phyloP scores from a whole-genome alignment of 306 rosid species.

The Cicer judaicum region DNA sequence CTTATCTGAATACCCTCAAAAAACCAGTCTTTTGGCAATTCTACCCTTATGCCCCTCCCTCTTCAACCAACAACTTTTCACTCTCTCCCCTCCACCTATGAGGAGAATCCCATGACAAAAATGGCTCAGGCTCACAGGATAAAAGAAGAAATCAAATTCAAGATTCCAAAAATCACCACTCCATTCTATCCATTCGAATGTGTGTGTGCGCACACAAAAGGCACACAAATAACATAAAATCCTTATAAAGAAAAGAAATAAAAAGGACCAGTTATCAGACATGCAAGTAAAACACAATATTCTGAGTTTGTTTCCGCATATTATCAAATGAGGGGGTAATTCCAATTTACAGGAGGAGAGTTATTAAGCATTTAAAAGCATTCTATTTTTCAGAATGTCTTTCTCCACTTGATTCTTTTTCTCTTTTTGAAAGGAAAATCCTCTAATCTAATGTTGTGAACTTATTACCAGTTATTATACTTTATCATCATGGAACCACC shows the following conservation, averaged over 20 bases:
- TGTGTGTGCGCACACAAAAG: background rate
- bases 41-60: too few relatives aligned
- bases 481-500: constrained; percentile 99
- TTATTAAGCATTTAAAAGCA: constrained; percentile 57
- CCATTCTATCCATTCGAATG: constrained; percentile 27
- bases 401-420: constrained; percentile 48
- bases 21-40: too few relatives aligned
- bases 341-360: constrained; percentile 74
- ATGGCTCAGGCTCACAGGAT: too few relatives aligned
- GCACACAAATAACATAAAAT: background rate
- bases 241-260: constrained; percentile 22
- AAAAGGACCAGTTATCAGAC: constrained; percentile 36
- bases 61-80: too few relatives aligned
- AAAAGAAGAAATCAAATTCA: too few relatives aligned
- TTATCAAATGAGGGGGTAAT: constrained; percentile 49
- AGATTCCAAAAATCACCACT: too few relatives aligned
- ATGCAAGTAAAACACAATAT: constrained; percentile 47
- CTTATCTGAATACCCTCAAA: too few relatives aligned
- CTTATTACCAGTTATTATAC: constrained; percentile 59
- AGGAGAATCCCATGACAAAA: too few relatives aligned
- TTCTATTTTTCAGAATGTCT: constrained; percentile 53
- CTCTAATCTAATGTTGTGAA: constrained; percentile 57
- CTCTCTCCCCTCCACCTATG: too few relatives aligned
- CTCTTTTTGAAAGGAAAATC: constrained; percentile 59
- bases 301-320: constrained; percentile 49